A percentile compares a stretch with the other conserved stretches of the same genome.
Conservation (phyloP, 306 rosid genomes). For the Sicyos baderoa region DNA sequence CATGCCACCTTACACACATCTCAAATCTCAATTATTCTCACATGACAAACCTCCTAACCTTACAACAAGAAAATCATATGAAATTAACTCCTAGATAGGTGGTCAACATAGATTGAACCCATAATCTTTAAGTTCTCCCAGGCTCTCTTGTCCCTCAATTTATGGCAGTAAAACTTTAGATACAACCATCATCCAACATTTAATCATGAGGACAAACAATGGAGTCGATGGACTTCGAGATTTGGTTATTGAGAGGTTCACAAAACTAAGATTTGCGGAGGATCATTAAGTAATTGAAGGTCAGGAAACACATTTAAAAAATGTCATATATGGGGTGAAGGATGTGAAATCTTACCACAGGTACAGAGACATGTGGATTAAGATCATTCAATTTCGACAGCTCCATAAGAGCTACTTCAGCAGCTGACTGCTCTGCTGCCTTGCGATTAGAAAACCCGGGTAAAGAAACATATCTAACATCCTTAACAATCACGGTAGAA, state of each 20-base stretch:
- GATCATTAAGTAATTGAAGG: neutral
- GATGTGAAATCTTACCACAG: slow-evolving; percentile 54
- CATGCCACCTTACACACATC: too few species aligned
- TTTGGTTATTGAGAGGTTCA: neutral
- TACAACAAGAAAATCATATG: too few species aligned
- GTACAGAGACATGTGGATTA: slow-evolving; percentile 46
- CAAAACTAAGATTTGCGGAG: neutral
- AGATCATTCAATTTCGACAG: slow-evolving; percentile 54
- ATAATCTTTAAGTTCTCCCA: too few species aligned
- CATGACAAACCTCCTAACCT: too few species aligned
- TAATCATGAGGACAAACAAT: neutral
- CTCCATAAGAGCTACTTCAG: slow-evolving; percentile 80
- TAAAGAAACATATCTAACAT: slow-evolving; percentile 57
- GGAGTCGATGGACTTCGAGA: neutral
- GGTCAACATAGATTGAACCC: too few species aligned
- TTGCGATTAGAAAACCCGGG: slow-evolving; percentile 74
- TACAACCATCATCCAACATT: neutral
- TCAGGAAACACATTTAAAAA: neutral
- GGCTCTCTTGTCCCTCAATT: neutral
- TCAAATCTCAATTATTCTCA: too few species aligned
- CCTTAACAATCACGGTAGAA: slow-evolving; percentile 59
- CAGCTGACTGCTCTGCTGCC: slow-evolving; percentile 92
- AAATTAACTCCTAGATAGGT: too few species aligned
- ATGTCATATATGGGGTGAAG: neutral
- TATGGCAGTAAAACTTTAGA: neutral